Base-by-base conservation (phyloP, 2,329 filamentous ascomycete species). In the Claviceps sorghi region DNA sequence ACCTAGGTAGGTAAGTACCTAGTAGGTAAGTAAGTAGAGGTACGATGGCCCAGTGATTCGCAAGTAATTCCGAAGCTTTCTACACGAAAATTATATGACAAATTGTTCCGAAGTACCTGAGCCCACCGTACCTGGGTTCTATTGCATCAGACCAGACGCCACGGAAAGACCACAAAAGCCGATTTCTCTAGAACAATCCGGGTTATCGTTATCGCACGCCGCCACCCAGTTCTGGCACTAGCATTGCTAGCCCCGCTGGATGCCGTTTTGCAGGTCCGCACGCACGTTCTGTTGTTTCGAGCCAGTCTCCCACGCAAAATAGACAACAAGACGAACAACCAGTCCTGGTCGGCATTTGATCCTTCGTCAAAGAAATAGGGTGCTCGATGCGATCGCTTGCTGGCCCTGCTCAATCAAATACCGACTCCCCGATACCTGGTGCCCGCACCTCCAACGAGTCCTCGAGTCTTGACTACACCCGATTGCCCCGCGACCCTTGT, bases 171-270 rank as follows among this genome's bases (percentile, higher is more conserved):
- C n/a, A n/a, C n/a, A n/a, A n/a, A n/a, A n/a, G n/a, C n/a, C n/a
- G n/a, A n/a, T n/a, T n/a, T n/a, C n/a, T n/a, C n/a, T n/a, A n/a
- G 26, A 45, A 44, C 30, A 43, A 29, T 26, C 57, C 64, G 64
- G 63, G 64, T 68, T 67, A 68, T 67, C 65, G 62, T 67, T 69
- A 67, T 69, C 65, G 65, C 66, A 63, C 58, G 61, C 64, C 65
- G 63, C 62, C 56, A 61, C 53, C 57, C 55, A 55, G 56, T 51
- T 56, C 56, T 55, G 54, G 54, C 40, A 36, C 40, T 38, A 15
- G 15, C n/a, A 44, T 50, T 57, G 26, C 34, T 36, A 42, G n/a
- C 50, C 43, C 52, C 52, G 50, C 52, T 47, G 50, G 55, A 34
- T 48, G 50, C 51, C 53, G 34, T 49, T 42, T 34, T 52, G 51